Evolutionary conservation across 768 basidiomycete genomes (phyloP).

Genomic region (Amanita pseudoporphyria): DNA sequence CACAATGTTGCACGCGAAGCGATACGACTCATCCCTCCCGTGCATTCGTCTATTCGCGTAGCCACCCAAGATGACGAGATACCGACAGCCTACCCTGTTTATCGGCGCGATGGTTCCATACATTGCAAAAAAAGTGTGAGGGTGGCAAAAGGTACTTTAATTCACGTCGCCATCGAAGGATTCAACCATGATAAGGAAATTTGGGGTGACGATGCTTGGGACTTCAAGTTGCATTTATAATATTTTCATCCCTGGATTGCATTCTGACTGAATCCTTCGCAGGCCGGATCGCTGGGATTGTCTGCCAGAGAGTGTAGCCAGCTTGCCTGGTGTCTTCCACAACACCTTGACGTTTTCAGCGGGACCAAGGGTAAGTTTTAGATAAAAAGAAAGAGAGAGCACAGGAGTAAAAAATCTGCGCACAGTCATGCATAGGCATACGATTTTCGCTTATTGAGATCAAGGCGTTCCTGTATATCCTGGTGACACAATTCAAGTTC

Average conservation of each 20-base stretch:
- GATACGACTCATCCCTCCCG: slow-evolving; percentile 69
- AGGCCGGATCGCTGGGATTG: slow-evolving; percentile 81
- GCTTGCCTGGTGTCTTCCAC: slow-evolving; percentile 63
- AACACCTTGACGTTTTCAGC: slow-evolving; percentile 72
- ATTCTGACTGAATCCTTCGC: slow-evolving; percentile 1
- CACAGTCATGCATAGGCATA: slow-evolving; percentile 76
- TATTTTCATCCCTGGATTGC: neutral
- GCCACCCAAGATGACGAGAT: slow-evolving; percentile 72
- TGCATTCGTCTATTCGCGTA: slow-evolving; percentile 74
- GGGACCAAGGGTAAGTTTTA: slow-evolving; percentile 59
- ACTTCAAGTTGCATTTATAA: slow-evolving; percentile 52
- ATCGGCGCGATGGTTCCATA: slow-evolving; percentile 34
- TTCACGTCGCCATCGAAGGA: slow-evolving; percentile 73
- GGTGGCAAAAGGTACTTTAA: slow-evolving; percentile 59
- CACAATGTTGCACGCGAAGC: slow-evolving; percentile 71
- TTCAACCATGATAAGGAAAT: slow-evolving; percentile 70
- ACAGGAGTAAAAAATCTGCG: too few species aligned
- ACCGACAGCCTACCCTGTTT: slow-evolving; percentile 60
- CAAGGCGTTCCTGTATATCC: slow-evolving; percentile 63
- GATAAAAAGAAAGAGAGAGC: neutral
- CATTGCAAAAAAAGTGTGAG: slow-evolving; percentile 31
- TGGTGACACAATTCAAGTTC: slow-evolving; percentile 62
- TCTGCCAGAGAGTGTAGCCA: slow-evolving; percentile 57
- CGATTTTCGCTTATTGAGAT: slow-evolving; percentile 80
- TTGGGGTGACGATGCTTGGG: slow-evolving; percentile 79